These are phyloP conservation scores for Selaginella moellendorffii DNA, from an alignment of 75 land plant species.

Conservation along the genomic window DNA sequence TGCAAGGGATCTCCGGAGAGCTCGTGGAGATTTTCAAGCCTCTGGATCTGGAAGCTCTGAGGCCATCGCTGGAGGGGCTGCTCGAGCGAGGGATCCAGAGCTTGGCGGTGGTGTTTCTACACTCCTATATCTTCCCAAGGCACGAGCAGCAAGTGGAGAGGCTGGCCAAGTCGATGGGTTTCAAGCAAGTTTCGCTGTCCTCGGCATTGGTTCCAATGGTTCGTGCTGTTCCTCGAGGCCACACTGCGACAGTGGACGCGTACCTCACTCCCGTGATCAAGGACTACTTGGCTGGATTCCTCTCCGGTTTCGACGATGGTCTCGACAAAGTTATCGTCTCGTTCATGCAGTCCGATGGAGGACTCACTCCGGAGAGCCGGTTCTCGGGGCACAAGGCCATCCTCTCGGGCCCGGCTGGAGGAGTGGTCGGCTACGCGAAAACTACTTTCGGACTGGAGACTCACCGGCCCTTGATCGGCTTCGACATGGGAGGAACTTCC, in stretches of 20 bases:
- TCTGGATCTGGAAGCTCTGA: constrained; percentile 42
- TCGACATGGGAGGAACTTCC: constrained; percentile 99
- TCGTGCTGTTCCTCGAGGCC: constrained; percentile 92
- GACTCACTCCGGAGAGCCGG: constrained; percentile 77
- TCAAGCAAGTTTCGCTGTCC: constrained; percentile 83
- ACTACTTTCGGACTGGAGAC: constrained; percentile 85
- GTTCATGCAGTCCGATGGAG: constrained; percentile 99
- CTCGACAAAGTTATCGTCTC: constrained; percentile 65
- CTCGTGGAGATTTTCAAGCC: constrained; percentile 54
- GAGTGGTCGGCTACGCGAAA: constrained; percentile 93
- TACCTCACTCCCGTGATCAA: constrained; percentile 97
- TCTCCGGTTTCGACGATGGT: constrained; percentile 76
- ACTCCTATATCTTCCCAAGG: constrained; percentile 78
- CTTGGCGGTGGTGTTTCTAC: constrained; percentile 82
- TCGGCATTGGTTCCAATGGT: constrained; percentile 91
- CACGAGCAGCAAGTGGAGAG: constrained; percentile 60
- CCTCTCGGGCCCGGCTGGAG: constrained; percentile 96
- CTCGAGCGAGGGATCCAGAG: constrained; percentile 69
- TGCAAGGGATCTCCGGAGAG: constrained; percentile 83
- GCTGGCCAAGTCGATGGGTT: constrained; percentile 64
- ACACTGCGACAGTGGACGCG: constrained; percentile 94
- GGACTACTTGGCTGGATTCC: constrained; percentile 75
- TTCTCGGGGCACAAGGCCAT: constrained; percentile 98
- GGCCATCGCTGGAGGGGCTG: constrained; percentile 38
- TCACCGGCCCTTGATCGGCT: constrained; percentile 71